Percentiles rank a stretch among this genome's conserved stretches.
Evolutionary conservation across 164 flowering plant species (phyloP).

Genomic region (Hamamelis virginiana): DNA sequence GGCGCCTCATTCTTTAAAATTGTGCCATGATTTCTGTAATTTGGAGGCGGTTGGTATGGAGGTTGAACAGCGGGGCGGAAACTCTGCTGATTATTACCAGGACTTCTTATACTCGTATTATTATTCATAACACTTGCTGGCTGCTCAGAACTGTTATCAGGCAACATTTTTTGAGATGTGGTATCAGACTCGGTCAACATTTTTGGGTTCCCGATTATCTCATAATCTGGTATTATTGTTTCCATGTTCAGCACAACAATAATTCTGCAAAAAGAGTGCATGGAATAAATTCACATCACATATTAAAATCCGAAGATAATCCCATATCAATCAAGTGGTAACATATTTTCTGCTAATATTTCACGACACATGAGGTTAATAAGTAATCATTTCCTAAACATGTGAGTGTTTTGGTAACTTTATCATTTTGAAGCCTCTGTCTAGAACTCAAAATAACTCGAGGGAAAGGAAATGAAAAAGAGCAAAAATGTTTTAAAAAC

Average conservation of each 20-base stretch:
- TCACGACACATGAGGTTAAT: background rate
- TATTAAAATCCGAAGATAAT: background rate
- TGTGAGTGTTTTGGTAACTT: background rate
- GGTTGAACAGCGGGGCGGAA: constrained; percentile 80
- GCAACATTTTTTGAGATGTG: constrained; percentile 26
- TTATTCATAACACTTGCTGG: constrained; percentile 10
- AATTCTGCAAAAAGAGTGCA: constrained; percentile 51
- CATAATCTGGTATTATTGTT: constrained; percentile 74
- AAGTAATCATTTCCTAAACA: background rate
- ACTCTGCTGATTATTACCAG: constrained; percentile 33
- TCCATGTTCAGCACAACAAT: constrained; percentile 89
- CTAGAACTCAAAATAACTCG: too few species aligned
- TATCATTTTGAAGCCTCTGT: background rate
- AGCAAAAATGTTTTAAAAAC: too few species aligned
- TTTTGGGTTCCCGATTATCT: constrained; percentile 77
- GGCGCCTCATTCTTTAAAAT: constrained; percentile 95
- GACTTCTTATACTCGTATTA: constrained; percentile 17
- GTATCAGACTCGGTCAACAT: constrained; percentile 35
- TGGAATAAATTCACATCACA: background rate
- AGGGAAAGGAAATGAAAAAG: too few species aligned
- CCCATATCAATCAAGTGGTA: background rate
- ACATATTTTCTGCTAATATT: background rate
- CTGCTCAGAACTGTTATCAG: constrained; percentile 22
- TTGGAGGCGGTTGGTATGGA: constrained; percentile 87
- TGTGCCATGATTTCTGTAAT: constrained; percentile 70